Conservation (phyloP, 176 grass and related monocot genomes). For the Metroxylon sagu region DNA sequence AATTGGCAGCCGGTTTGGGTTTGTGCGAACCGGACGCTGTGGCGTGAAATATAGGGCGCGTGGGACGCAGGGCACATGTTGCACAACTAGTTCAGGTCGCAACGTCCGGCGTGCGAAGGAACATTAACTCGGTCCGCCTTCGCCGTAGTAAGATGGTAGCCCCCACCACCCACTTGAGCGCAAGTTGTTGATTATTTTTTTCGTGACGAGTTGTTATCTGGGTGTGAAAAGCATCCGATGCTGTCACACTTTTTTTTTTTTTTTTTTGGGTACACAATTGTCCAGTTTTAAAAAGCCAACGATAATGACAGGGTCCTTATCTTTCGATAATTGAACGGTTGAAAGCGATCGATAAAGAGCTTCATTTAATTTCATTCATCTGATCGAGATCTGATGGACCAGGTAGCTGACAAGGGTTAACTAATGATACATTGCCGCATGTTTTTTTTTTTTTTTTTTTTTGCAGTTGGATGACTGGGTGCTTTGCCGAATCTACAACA, state of each 20-base stretch:
- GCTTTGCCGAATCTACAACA: constrained; percentile 93
- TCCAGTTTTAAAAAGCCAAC: constrained; percentile 10
- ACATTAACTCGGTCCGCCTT: too few species aligned
- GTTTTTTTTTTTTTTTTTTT: background rate
- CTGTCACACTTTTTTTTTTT: too few species aligned
- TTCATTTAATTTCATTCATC: too few species aligned
- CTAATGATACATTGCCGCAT: constrained; percentile 9
- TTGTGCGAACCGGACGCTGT: too few species aligned
- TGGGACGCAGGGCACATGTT: too few species aligned
- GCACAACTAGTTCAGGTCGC: too few species aligned
- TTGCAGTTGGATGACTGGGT: constrained; percentile 91
- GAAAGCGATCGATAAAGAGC: too few species aligned
- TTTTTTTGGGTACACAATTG: background rate
- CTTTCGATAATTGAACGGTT: too few species aligned
- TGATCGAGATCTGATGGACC: too few species aligned
- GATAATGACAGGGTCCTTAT: constrained; percentile 15
- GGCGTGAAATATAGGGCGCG: too few species aligned
- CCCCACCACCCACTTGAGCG: background rate
- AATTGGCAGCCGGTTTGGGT: too few species aligned
- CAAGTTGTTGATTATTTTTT: background rate
- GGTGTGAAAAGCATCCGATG: constrained; percentile 41
- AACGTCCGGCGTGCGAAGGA: too few species aligned
- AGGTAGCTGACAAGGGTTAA: background rate
- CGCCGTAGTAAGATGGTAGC: background rate
- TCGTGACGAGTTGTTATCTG: background rate